Percentiles rank a stretch among this genome's conserved stretches.
Conservation (phyloP, 805 yeast genomes). For the Ogataea thermomethanolica region DNA sequence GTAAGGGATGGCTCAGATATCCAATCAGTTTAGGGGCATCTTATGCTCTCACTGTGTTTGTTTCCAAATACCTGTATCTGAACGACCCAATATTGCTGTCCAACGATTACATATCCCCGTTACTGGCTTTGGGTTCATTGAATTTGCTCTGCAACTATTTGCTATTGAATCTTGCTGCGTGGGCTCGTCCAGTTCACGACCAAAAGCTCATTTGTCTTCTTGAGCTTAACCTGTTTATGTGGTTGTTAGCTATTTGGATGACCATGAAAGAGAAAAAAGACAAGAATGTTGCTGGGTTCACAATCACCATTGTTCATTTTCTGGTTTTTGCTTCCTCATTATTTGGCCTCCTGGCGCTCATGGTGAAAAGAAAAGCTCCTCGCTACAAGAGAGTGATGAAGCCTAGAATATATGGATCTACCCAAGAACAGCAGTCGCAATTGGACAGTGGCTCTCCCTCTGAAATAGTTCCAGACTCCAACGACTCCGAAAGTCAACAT, state of each 20-base stretch:
- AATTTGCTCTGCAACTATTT: constrained; percentile 54
- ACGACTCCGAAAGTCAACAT: constrained; percentile 24
- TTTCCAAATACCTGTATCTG: constrained; percentile 39
- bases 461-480: constrained; percentile 3
- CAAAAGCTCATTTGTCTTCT: constrained; percentile 56
- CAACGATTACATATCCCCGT: constrained; percentile 45
- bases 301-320: constrained; percentile 43
- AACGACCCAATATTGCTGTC: constrained; percentile 51
- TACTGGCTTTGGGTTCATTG: constrained; percentile 45
- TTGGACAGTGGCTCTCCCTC: constrained; percentile 11
- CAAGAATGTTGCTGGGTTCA: constrained; percentile 53
- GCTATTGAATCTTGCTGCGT: constrained; percentile 45
- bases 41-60: constrained; percentile 32
- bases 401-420: constrained; percentile 23
- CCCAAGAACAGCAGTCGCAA: constrained; percentile 11
- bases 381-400: constrained; percentile 19
- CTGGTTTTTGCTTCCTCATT: constrained; percentile 45
- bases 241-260: constrained; percentile 52
- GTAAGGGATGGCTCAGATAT: constrained; percentile 49
- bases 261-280: constrained; percentile 47
- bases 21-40: constrained; percentile 57
- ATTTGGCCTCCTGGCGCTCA: constrained; percentile 52
- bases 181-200: constrained; percentile 49
- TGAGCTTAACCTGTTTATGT: constrained; percentile 51
- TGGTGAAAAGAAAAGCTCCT: constrained; percentile 28